Conservation (phyloP, 352 stramenopile genomes). For the Globisporangium ultimum region DNA sequence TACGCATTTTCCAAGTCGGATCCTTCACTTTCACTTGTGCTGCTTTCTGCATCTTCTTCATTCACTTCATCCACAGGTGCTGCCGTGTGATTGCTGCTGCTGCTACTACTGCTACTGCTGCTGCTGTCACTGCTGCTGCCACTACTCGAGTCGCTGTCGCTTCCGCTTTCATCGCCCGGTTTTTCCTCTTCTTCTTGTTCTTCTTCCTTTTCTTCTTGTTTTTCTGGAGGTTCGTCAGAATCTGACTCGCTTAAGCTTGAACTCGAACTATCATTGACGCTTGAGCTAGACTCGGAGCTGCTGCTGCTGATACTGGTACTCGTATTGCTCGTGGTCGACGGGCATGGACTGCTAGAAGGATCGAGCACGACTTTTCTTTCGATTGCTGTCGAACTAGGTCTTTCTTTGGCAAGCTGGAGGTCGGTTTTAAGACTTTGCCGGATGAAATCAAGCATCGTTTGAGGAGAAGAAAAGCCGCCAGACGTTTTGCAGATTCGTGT, state of each 20-base stretch:
- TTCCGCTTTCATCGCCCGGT: conserved; percentile 17
- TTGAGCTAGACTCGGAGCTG: conserved; percentile 20
- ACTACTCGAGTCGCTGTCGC: conserved; percentile 29
- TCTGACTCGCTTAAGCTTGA: conserved; percentile 22
- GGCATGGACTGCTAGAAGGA: conserved; percentile 34
- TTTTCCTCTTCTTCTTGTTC: conserved; percentile 13
- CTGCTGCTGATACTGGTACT: conserved; percentile 28
- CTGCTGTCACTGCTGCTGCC: conserved; percentile 33
- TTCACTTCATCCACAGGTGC: conserved; percentile 2
- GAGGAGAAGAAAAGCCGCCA: conserved; percentile 4
- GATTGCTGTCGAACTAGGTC: neutral
- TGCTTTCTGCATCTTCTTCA: conserved; percentile 28
- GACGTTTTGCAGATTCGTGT: conserved; percentile 15
- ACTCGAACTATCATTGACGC: conserved; percentile 15
- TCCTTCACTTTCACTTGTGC: conserved; percentile 51
- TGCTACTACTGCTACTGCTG: conserved; percentile 14
- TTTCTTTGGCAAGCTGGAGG: neutral
- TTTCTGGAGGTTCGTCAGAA: conserved; percentile 1
- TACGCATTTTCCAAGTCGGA: conserved; percentile 66
- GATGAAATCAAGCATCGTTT: conserved; percentile 13
- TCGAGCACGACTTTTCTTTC: conserved; percentile 16
- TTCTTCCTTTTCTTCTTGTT: conserved; percentile 6
- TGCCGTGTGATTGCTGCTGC: conserved; percentile 5
- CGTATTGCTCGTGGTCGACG: conserved; percentile 29
- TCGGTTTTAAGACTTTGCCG: neutral